phyloP scores from a whole-genome alignment of 2,329 filamentous ascomycete species.

The Alternaria infectoria region DNA sequence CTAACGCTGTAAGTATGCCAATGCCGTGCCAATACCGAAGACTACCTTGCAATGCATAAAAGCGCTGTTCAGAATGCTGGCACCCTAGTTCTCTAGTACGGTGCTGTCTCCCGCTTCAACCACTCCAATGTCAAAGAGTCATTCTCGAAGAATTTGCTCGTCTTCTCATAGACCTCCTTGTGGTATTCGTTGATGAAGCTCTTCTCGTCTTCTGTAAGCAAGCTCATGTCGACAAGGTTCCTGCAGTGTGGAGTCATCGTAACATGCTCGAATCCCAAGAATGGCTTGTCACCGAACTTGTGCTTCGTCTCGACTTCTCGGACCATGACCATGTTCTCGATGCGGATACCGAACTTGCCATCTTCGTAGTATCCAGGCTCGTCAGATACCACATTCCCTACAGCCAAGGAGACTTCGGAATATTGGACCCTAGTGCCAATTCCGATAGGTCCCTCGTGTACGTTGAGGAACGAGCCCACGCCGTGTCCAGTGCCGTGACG shows the following conservation, averaged over 20 bases:
- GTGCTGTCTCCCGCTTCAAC: conserved; percentile 85
- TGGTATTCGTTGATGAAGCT: conserved; percentile 89
- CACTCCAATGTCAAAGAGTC: conserved; percentile 77
- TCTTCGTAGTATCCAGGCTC: conserved; percentile 98
- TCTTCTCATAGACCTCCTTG: conserved; percentile 80
- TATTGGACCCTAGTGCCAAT: conserved; percentile 93
- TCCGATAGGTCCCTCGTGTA: conserved; percentile 96
- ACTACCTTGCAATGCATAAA: conserved; percentile 12
- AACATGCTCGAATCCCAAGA: conserved; percentile 93
- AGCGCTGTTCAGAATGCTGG: background rate
- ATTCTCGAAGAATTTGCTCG: conserved; percentile 73
- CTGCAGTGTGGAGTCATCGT: conserved; percentile 96
- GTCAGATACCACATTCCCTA: conserved; percentile 95
- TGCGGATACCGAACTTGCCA: conserved; percentile 90
- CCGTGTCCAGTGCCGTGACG: conserved; percentile 96
- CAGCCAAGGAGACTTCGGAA: conserved; percentile 83
- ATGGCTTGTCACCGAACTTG: conserved; percentile 92
- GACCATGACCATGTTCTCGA: conserved; percentile 94
- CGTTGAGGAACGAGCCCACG: conserved; percentile 92
- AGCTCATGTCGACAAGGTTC: conserved; percentile 77
- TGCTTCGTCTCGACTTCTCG: conserved; percentile 85
- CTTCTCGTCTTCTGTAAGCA: conserved; percentile 78
- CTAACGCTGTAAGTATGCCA: conserved; percentile 21
- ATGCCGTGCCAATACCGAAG: conserved; percentile 23
- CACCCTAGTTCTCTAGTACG: conserved; percentile 40